Base-by-base conservation (phyloP, 1,284 basidiomycete species). In the Fomitopsis pinicola region DNA sequence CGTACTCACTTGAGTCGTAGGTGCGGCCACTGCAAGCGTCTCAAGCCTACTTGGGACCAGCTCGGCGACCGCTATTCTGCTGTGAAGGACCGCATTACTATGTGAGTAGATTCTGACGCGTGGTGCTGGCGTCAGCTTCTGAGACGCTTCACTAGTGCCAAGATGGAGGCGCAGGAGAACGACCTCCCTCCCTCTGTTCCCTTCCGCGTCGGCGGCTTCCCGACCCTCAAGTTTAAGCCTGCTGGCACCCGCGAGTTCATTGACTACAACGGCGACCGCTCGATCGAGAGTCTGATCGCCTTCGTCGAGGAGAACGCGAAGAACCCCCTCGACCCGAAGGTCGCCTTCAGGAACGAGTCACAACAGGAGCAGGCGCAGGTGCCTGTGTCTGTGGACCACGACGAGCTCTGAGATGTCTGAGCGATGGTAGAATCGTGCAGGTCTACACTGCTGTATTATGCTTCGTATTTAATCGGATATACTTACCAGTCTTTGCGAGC, bases 161-260 rank as follows among this genome's bases (percentile, higher is more conserved):
- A 98, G 81, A 91, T 98, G 84, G 97, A 99, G 72, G 94, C 94
- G 5, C 92, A 89, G 64, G 94, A 96, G 78, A 99, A 99, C 76
- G 97, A 99, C 75, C 83, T 99, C 33, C 97, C 97, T 54, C 82
- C 89, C 33, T 85, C 85, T 17, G 87, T 91, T 58, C 88, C 91
- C 38, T 98, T 99, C 93, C 85, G 87, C 60, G 78, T 97, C 65
- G 71, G 80, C 61, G 90, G 93, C 54, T 98, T 97, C 94, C 97
- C 97, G 9, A 98, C 97, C 2, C 77, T 99, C 75, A 98, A 98
- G 76, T 97, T 99, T 86, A 95, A 95, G 79, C 85, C 89, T 10
- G 97, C 97, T 28, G 96, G 97, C 59, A 79, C 85, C 50, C 81
- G 81, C 62, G 88, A 92, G 61, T 98, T 96, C 79, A 79, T 98